Evolutionary conservation across 1,139 yeast species (phyloP), one percentile per base, ranked within the genome.

Genomic region (Suhomyces atakaporum): DNA sequence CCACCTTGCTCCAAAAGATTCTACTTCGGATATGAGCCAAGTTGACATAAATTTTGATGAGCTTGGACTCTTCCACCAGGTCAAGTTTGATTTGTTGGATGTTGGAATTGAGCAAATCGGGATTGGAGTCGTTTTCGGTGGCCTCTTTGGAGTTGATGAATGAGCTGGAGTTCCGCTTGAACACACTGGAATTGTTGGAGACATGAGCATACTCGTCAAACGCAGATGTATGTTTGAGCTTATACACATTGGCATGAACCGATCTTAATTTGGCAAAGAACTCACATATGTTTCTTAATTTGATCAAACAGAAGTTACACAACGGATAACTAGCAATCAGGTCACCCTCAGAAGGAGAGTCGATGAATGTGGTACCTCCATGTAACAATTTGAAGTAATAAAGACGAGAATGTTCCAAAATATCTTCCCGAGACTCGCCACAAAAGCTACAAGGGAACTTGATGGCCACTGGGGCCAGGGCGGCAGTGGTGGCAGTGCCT

Each of bases 1-100:
- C 97, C 20, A 83, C 60, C 46, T 88, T 80, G n/a, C 94, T 73
- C 92, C 95, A 90, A 61, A 84, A 87, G 48, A 89, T 70, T 52
- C 67, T 68, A 38, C 58, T 54, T 23, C 77, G 54, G 9, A 69
- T 62, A 33, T 56, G 54, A n/a, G 60, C 50, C 27, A 53, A 51
- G 45, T 51, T 45, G 29, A 49, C 44, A 45, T 55, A 57, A 23
- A 56, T 43, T 41, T 55, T 55, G 32, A 55, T 42, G 32, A 56
- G 37, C 26, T 50, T 47, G 15, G 58, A 45, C 42, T 57, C 61
- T 27, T 52, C 55, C 3, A 33, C 36, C 5, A 40, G 41, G 18
- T 46, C 50, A 13, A 43, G 36, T n/a, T 37, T 36, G 8, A 43
- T 40, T 30, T 42, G 42, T 27, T 35, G 45, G 32, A 39, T 32